These are phyloP conservation scores for Rhodotorula sp. DNA, from an alignment of 1,284 basidiomycete species.

Conservation along the genomic window DNA sequence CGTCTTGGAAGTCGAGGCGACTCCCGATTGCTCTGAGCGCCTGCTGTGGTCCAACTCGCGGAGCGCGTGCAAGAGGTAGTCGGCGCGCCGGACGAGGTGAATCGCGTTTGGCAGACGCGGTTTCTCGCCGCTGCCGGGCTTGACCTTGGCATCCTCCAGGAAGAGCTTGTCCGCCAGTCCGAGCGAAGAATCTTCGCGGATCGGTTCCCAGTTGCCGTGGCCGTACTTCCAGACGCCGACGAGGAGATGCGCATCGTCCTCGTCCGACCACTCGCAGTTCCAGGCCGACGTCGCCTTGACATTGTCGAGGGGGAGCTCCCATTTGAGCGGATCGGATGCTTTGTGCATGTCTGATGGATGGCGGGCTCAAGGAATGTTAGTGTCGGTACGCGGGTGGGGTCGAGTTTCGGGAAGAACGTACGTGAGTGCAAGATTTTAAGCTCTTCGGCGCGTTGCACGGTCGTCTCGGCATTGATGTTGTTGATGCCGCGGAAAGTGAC, in stretches of 20 bases:
- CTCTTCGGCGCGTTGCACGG: conserved; percentile 84
- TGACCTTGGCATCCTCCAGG: conserved; percentile 86
- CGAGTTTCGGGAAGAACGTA: conserved; percentile 7
- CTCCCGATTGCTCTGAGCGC: conserved; percentile 4
- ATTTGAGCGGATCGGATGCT: conserved; percentile 68
- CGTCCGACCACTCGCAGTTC: conserved; percentile 87
- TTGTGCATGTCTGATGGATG: conserved; percentile 51
- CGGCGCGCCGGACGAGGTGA: conserved; percentile 92
- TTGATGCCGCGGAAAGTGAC: conserved; percentile 84
- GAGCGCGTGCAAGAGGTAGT: conserved; percentile 85
- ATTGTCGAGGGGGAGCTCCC: conserved; percentile 85
- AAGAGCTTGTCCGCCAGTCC: conserved; percentile 91
- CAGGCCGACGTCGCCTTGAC: conserved; percentile 92
- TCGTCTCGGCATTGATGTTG: conserved; percentile 97
- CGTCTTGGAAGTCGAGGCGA: conserved; percentile 13
- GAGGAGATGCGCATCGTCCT: conserved; percentile 89
- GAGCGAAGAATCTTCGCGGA: conserved; percentile 81
- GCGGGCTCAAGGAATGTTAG: neutral
- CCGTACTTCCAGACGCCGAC: conserved; percentile 92
- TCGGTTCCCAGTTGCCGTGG: conserved; percentile 95
- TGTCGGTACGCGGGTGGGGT: too few species aligned
- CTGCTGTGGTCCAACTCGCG: conserved; percentile 53
- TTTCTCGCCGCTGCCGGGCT: conserved; percentile 63
- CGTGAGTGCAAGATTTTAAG: conserved; percentile 78
- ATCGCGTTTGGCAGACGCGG: conserved; percentile 90